Percentiles rank a stretch among this genome's conserved stretches.
Conservation (phyloP, 768 basidiomycete species). For the Collybiopsis luxurians region DNA sequence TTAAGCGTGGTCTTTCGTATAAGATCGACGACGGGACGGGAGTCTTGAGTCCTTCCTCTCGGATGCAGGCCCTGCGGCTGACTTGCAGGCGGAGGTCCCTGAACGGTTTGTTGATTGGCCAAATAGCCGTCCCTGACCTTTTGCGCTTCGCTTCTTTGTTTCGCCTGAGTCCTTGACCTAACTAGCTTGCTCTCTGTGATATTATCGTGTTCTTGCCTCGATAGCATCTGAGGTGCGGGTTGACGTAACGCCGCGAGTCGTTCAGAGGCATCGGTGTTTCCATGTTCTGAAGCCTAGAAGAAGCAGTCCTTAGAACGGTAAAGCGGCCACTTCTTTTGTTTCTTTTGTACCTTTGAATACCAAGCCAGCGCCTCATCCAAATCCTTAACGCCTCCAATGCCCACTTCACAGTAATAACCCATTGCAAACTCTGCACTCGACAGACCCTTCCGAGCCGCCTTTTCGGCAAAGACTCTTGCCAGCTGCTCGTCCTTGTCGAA, state of each 20-base stretch:
- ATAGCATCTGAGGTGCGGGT: slow-evolving; percentile 61
- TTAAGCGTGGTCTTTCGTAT: slow-evolving; percentile 49
- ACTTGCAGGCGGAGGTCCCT: slow-evolving; percentile 3
- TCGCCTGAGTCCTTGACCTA: slow-evolving; percentile 73
- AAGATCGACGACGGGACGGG: slow-evolving; percentile 47
- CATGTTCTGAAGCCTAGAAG: slow-evolving; percentile 68
- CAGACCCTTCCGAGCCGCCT: slow-evolving; percentile 72
- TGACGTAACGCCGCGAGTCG: slow-evolving; percentile 69
- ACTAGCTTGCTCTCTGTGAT: slow-evolving; percentile 81
- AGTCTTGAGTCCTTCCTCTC: slow-evolving; percentile 26
- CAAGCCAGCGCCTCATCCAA: slow-evolving; percentile 66
- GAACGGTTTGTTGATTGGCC: slow-evolving; percentile 7
- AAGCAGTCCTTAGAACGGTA: too few relatives aligned
- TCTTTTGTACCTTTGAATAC: slow-evolving; percentile 59
- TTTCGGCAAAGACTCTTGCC: slow-evolving; percentile 88
- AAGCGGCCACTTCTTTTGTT: too few relatives aligned
- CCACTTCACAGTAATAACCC: slow-evolving; percentile 94
- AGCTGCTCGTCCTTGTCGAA: slow-evolving; percentile 89
- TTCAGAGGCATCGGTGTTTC: slow-evolving; percentile 76
- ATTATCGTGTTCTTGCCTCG: slow-evolving; percentile 75
- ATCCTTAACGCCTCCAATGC: slow-evolving; percentile 73
- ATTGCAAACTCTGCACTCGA: slow-evolving; percentile 90
- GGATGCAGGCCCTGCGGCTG: slow-evolving; percentile 1
- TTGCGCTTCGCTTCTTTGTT: slow-evolving; percentile 29
- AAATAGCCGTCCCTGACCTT: slow-evolving; percentile 10